phyloP scores from a whole-genome alignment of 1,284 basidiomycete species.

The Clitocybe nebularis region DNA sequence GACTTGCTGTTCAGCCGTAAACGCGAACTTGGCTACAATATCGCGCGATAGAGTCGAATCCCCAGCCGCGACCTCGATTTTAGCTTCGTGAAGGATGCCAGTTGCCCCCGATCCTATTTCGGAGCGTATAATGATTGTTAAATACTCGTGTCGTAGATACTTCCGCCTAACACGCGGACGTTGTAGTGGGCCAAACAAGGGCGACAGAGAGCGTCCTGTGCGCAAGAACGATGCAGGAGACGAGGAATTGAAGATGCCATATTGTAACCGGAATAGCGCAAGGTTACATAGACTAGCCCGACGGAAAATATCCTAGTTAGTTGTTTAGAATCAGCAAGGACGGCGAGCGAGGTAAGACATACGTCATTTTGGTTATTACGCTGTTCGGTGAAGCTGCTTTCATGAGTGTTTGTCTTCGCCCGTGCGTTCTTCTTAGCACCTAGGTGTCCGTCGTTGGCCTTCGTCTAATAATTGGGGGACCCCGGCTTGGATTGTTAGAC shows the following conservation, averaged over 20 bases:
- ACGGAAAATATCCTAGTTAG: too few relatives aligned
- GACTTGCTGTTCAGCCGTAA: not conserved
- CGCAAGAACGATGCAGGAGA: constrained; percentile 9
- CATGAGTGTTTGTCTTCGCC: not conserved
- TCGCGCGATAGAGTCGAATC: not conserved
- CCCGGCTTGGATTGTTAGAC: too few relatives aligned
- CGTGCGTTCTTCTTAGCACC: not conserved
- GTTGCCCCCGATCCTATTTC: constrained; percentile 5
- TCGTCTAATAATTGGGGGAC: too few relatives aligned
- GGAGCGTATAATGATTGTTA: constrained; percentile 2
- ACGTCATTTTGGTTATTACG: too few relatives aligned
- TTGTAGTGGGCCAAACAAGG: too few relatives aligned
- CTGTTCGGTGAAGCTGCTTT: too few relatives aligned
- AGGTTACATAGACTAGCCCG: constrained; percentile 1
- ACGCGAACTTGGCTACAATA: constrained; percentile 3
- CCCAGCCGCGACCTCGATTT: not conserved
- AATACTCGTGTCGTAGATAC: constrained; percentile 7
- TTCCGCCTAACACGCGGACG: not conserved
- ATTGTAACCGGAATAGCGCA: constrained; percentile 1
- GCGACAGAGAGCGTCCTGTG: not conserved
- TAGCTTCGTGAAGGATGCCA: constrained; percentile 1
- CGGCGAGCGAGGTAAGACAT: too few relatives aligned
- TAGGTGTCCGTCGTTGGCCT: too few relatives aligned
- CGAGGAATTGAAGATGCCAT: constrained; percentile 10
- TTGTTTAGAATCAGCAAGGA: too few relatives aligned